Conservation (phyloP, 305 asterid genomes). For the Stenogyne calaminthoides region DNA sequence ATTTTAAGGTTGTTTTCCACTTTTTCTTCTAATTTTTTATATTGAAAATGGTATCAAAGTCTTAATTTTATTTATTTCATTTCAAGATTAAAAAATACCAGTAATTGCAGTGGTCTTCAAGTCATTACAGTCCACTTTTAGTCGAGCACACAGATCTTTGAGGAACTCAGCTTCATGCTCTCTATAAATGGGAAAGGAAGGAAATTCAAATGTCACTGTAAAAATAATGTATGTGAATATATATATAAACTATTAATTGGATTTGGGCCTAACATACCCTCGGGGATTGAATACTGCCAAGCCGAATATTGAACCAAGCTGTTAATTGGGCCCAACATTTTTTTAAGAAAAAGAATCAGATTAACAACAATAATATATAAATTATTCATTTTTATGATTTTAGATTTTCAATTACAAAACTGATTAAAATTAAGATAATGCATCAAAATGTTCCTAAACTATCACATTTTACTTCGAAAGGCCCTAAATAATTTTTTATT, state of each 20-base stretch:
- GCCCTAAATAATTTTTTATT: too few relatives aligned
- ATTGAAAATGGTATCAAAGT: too few relatives aligned
- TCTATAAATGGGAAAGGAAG: constrained; percentile 23
- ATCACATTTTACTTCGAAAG: too few relatives aligned
- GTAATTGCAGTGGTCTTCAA: constrained; percentile 30
- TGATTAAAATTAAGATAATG: background rate
- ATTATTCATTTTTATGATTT: background rate
- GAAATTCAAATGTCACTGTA: background rate
- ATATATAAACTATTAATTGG: background rate
- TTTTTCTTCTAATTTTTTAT: too few relatives aligned
- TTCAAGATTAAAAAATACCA: constrained; percentile 27
- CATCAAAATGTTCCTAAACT: too few relatives aligned
- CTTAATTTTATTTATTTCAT: too few relatives aligned
- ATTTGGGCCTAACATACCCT: constrained; percentile 24
- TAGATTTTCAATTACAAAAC: background rate
- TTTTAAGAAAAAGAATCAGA: background rate
- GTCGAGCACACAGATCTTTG: constrained; percentile 29
- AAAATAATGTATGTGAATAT: background rate
- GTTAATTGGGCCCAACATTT: constrained; percentile 3
- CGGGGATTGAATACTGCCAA: constrained; percentile 39
- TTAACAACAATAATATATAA: background rate
- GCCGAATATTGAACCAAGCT: constrained; percentile 33
- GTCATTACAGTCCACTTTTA: constrained; percentile 31
- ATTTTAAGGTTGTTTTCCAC: too few relatives aligned
- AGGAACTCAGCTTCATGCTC: constrained; percentile 29